Percentiles rank a stretch among this genome's conserved stretches.
Evolutionary conservation across 108 stramenopile species (phyloP).

Genomic region (Cyclotella kingstonii): DNA sequence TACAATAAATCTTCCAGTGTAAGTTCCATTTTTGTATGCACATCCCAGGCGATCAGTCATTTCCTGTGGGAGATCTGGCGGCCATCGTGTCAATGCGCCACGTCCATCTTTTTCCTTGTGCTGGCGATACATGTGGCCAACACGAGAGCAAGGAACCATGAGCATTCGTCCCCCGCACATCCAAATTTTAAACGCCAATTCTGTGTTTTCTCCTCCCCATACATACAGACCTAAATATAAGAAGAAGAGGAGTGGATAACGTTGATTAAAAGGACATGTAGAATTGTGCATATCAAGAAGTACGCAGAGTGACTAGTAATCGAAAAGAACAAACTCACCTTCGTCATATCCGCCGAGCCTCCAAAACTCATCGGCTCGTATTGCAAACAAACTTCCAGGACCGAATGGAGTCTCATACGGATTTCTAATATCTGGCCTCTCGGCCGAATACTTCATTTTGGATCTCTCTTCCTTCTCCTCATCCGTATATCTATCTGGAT

Average conservation of each 20-base stretch:
- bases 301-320: not conserved
- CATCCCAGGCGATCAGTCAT: slow-evolving; percentile 37
- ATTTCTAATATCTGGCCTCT: slow-evolving; percentile 23
- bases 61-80: slow-evolving; percentile 39
- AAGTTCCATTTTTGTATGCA: slow-evolving; percentile 38
- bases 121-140: slow-evolving; percentile 47
- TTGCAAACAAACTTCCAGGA: slow-evolving; percentile 54
- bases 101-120: slow-evolving; percentile 42
- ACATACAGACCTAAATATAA: slow-evolving; percentile 33
- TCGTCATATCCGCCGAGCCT: slow-evolving; percentile 53
- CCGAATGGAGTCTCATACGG: slow-evolving; percentile 55
- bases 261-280: too few relatives aligned
- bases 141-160: slow-evolving; percentile 53
- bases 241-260: too few relatives aligned
- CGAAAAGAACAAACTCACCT: slow-evolving; percentile 3
- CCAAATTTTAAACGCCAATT: slow-evolving; percentile 56
- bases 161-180: slow-evolving; percentile 56
- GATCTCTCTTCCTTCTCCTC: slow-evolving; percentile 24
- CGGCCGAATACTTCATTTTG: slow-evolving; percentile 31
- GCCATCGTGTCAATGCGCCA: slow-evolving; percentile 43
- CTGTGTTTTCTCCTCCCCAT: slow-evolving; percentile 59
- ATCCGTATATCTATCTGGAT: slow-evolving; percentile 20
- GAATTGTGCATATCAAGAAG: not conserved
- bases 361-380: slow-evolving; percentile 56
- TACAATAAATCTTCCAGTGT: slow-evolving; percentile 29